phyloP scores from a whole-genome alignment of 805 yeast species.

The Clavispora santaluciae region DNA sequence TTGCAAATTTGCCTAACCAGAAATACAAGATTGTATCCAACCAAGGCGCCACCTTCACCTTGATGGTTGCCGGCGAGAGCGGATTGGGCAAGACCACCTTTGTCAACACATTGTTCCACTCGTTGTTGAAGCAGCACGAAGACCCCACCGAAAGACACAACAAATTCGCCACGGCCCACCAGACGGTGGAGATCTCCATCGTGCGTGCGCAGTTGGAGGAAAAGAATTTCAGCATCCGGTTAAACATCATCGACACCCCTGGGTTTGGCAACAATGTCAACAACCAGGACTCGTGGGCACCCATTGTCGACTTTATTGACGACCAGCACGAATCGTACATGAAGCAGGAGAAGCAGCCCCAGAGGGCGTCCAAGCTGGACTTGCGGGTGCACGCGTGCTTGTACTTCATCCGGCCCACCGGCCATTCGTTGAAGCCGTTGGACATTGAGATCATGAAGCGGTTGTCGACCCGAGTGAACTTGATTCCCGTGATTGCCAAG shows the following conservation, averaged over 20 bases:
- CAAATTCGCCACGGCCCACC: slow-evolving; percentile 48
- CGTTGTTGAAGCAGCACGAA: slow-evolving; percentile 57
- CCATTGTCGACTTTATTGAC: slow-evolving; percentile 82
- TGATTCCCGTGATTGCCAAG: slow-evolving; percentile 86
- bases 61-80: slow-evolving; percentile 88
- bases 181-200: slow-evolving; percentile 75
- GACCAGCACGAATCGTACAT: slow-evolving; percentile 84
- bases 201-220: slow-evolving; percentile 80
- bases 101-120: slow-evolving; percentile 78
- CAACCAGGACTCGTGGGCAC: slow-evolving; percentile 81
- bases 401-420: slow-evolving; percentile 88
- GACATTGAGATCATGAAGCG: slow-evolving; percentile 88
- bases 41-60: slow-evolving; percentile 70
- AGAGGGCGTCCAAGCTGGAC: slow-evolving; percentile 61
- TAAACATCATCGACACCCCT: slow-evolving; percentile 86
- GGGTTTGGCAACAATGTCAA: slow-evolving; percentile 91
- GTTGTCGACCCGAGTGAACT: slow-evolving; percentile 71
- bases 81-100: slow-evolving; percentile 93
- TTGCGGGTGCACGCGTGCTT: slow-evolving; percentile 86
- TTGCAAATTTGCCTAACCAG: slow-evolving; percentile 70
- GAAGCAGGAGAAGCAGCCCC: slow-evolving; percentile 93
- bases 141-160: slow-evolving; percentile 52
- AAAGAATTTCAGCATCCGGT: slow-evolving; percentile 68
- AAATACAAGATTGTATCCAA: slow-evolving; percentile 72
- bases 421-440: slow-evolving; percentile 79